Conservation (phyloP, 352 stramenopile species). For the Phytopythium montanum region DNA sequence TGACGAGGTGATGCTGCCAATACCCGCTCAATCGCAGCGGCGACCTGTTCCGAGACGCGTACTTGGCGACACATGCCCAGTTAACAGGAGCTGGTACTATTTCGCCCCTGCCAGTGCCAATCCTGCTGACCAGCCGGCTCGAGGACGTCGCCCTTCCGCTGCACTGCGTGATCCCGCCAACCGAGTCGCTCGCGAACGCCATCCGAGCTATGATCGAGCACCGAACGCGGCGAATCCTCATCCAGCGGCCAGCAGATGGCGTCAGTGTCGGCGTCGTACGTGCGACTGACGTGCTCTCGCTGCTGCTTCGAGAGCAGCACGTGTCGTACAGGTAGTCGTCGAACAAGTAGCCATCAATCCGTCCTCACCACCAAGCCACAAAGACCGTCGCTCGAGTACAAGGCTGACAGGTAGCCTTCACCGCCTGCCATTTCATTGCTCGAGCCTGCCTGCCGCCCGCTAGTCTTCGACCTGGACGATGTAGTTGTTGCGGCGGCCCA, state of each 20-base stretch:
- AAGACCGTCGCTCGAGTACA: neutral
- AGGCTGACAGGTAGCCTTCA: neutral
- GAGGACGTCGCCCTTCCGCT: neutral
- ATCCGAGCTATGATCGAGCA: conserved; percentile 41
- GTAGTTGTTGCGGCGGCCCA: conserved; percentile 79
- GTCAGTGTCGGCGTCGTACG: conserved; percentile 33
- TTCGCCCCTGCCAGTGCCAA: neutral
- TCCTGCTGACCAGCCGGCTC: conserved; percentile 1
- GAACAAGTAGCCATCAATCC: too few relatives aligned
- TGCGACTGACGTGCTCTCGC: conserved; percentile 41
- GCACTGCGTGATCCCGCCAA: neutral
- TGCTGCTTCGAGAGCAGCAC: conserved; percentile 55
- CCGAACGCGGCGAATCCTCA: conserved; percentile 27
- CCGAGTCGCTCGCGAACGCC: conserved; percentile 40
- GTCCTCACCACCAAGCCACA: neutral
- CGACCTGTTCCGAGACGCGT: conserved; percentile 26
- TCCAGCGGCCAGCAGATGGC: conserved; percentile 17
- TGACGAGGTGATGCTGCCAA: neutral
- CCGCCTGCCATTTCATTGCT: neutral
- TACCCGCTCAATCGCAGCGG: conserved; percentile 3
- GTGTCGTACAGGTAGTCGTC: conserved; percentile 10
- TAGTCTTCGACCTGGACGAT: conserved; percentile 52
- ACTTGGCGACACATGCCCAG: conserved; percentile 11
- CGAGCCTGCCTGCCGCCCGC: neutral
- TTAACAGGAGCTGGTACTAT: neutral